These are phyloP conservation scores for Neoboletus brunneissimus DNA, from an alignment of 768 basidiomycete genomes.

Conservation along the genomic window DNA sequence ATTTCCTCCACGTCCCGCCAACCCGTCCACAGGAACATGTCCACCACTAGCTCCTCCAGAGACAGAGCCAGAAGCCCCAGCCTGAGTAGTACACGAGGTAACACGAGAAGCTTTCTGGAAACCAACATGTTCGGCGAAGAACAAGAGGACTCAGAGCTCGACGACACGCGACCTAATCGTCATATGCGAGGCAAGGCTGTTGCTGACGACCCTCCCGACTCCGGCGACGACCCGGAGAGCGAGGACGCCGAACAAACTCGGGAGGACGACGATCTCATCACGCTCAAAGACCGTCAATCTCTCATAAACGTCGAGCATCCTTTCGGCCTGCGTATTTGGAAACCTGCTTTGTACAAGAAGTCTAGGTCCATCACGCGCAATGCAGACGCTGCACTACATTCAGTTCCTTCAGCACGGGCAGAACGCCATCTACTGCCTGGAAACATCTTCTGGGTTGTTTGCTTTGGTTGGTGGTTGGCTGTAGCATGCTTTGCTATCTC, in stretches of 20 bases:
- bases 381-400: constrained; percentile 92
- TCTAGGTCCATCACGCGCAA: constrained; percentile 93
- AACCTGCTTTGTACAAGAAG: constrained; percentile 98
- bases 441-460: constrained; percentile 87
- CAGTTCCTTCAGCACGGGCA: constrained; percentile 87
- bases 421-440: constrained; percentile 92
- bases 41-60: constrained; percentile 45
- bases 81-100: constrained; percentile 53
- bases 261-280: constrained; percentile 81
- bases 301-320: constrained; percentile 99
- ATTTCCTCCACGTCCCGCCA: constrained; percentile 47
- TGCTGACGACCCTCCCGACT: constrained; percentile 40
- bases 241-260: constrained; percentile 22
- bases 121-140: constrained; percentile 47
- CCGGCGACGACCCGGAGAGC: constrained; percentile 40
- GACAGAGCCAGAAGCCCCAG: constrained; percentile 60
- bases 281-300: constrained; percentile 92
- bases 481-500: constrained; percentile 67
- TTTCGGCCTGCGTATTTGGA: constrained; percentile 99
- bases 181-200: constrained; percentile 41
- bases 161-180: constrained; percentile 22
- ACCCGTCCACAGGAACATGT: constrained; percentile 47
- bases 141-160: constrained; percentile 44
- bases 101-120: constrained; percentile 45
- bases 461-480: constrained; percentile 94